These are phyloP conservation scores for Citropsis articulata DNA, from an alignment of 345 rosid genomes.

Conservation along the genomic window DNA sequence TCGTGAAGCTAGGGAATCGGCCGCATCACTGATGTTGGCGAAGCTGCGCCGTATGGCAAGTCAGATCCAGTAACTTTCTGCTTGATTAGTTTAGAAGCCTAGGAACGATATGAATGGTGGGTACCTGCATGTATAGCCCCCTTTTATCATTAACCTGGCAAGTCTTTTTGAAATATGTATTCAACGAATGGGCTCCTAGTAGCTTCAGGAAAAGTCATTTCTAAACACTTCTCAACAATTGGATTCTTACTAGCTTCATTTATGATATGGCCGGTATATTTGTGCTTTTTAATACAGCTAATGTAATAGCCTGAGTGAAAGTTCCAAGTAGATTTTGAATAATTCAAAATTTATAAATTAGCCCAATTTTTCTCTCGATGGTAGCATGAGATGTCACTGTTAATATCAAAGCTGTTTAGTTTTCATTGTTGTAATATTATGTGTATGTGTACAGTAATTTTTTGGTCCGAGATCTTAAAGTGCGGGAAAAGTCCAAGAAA, in stretches of 20 bases:
- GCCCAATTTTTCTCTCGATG: too few species aligned
- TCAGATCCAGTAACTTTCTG: neutral
- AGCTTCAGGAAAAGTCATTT: neutral
- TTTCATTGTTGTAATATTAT: too few species aligned
- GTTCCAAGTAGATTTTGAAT: too few species aligned
- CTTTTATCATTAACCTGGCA: neutral
- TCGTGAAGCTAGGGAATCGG: slow-evolving; percentile 60
- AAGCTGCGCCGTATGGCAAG: slow-evolving; percentile 24
- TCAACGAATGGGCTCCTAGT: neutral
- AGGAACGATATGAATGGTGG: neutral
- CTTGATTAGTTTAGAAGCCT: neutral
- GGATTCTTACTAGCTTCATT: neutral
- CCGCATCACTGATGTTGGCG: slow-evolving; percentile 44
- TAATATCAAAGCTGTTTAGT: too few species aligned
- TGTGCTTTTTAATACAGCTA: too few species aligned
- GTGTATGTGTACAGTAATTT: too few species aligned
- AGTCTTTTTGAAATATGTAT: neutral
- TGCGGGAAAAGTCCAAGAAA: too few species aligned
- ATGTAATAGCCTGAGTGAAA: too few species aligned
- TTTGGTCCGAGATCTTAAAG: too few species aligned
- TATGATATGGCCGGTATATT: neutral
- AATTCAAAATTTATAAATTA: too few species aligned
- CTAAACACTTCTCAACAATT: neutral
- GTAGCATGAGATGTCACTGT: too few species aligned
- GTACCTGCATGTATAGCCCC: neutral